Percentiles rank a stretch among this genome's conserved stretches.
These are phyloP conservation scores for Cicer judaicum DNA, from an alignment of 306 rosid genomes.

Conservation along the genomic window DNA sequence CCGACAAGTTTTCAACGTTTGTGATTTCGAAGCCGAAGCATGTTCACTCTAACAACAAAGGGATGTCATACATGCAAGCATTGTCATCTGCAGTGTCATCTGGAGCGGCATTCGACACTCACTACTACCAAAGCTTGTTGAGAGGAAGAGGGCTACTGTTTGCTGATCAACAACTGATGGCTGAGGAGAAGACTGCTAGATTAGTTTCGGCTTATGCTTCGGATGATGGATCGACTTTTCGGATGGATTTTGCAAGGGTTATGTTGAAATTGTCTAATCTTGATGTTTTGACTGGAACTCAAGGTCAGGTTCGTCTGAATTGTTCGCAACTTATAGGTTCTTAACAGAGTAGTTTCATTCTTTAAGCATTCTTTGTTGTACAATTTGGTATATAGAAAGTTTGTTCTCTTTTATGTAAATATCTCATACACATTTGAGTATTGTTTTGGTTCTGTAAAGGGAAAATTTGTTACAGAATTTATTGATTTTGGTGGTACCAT, in stretches of 20 bases:
- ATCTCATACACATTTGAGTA: neutral
- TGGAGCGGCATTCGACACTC: slow-evolving; percentile 70
- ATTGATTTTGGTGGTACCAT: neutral
- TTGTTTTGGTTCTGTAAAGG: slow-evolving; percentile 10
- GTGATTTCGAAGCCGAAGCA: slow-evolving; percentile 35
- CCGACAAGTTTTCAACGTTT: slow-evolving; percentile 32
- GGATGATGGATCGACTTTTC: slow-evolving; percentile 74
- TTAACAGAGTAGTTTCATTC: slow-evolving; percentile 16
- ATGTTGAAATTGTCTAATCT: slow-evolving; percentile 76
- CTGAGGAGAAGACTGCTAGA: slow-evolving; percentile 59
- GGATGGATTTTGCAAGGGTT: slow-evolving; percentile 73
- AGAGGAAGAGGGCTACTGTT: slow-evolving; percentile 78
- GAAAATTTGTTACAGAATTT: neutral
- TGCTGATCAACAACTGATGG: slow-evolving; percentile 91
- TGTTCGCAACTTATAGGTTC: slow-evolving; percentile 44
- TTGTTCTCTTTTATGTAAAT: slow-evolving; percentile 12
- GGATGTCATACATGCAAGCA: slow-evolving; percentile 55
- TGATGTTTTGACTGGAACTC: slow-evolving; percentile 52
- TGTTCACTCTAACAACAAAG: slow-evolving; percentile 39
- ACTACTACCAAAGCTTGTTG: slow-evolving; percentile 66
- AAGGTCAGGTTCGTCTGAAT: slow-evolving; percentile 52
- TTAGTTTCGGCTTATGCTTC: slow-evolving; percentile 78
- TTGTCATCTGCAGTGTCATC: slow-evolving; percentile 58
- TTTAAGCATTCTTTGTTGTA: neutral
- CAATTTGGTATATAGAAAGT: neutral